Evolutionary conservation across 495 filamentous ascomycete genomes (phyloP).

Genomic region (Lepidopterella palustris): DNA sequence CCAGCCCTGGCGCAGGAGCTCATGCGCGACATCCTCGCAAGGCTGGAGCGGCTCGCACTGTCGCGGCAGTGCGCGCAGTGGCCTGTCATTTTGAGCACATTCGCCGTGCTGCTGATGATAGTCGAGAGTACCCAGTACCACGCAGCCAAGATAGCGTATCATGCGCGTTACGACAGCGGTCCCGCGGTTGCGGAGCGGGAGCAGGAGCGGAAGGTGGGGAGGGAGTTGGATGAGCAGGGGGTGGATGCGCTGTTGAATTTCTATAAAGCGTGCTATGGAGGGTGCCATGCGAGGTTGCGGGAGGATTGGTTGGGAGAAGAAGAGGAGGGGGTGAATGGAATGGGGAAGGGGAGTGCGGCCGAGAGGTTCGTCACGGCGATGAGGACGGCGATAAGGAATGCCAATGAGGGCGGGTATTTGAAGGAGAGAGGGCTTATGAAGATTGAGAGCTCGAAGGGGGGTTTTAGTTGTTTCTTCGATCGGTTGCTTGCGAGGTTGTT

Average conservation of each 20-base stretch:
- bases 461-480: constrained; percentile 28
- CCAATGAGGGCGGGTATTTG: constrained; percentile 16
- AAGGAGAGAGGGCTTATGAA: constrained; percentile 5
- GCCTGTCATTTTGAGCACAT: constrained; percentile 18
- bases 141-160: constrained; percentile 23
- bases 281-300: constrained; percentile 21
- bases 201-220: background rate
- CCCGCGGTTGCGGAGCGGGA: background rate
- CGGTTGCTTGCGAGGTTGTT: constrained; percentile 25
- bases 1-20: constrained; percentile 21
- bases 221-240: constrained; percentile 16
- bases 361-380: constrained; percentile 21
- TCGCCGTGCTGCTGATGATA: constrained; percentile 25
- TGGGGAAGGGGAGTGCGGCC: background rate
- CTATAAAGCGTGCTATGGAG: constrained; percentile 24
- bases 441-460: constrained; percentile 11
- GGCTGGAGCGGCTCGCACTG: constrained; percentile 18
- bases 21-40: constrained; percentile 22
- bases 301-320: constrained; percentile 21
- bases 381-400: constrained; percentile 15
- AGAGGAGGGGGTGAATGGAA: background rate
- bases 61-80: constrained; percentile 23
- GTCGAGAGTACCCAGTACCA: constrained; percentile 31
- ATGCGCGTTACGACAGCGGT: constrained; percentile 9
- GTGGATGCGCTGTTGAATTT: constrained; percentile 17